Evolutionary conservation across 257 asterid genomes (phyloP).

Genomic region (Catharanthus roseus): DNA sequence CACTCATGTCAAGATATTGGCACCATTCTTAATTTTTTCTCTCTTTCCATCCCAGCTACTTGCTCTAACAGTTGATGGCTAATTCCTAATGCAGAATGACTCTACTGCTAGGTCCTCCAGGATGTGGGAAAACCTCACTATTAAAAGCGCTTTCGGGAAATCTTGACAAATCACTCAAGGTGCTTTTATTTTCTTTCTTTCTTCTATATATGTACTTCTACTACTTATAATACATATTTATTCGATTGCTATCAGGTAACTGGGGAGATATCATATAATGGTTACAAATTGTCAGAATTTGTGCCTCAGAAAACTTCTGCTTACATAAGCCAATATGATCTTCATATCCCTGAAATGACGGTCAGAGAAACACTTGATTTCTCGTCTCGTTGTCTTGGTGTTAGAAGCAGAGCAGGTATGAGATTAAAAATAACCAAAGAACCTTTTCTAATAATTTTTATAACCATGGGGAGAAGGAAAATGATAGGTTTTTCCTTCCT

Average conservation of each 20-base stretch:
- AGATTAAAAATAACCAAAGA: too few relatives aligned
- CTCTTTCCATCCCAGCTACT: not conserved
- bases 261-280: conserved; percentile 57
- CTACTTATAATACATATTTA: not conserved
- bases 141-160: conserved; percentile 36
- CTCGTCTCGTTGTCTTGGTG: conserved; percentile 60
- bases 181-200: not conserved
- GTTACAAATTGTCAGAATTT: conserved; percentile 52
- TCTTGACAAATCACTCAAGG: conserved; percentile 34
- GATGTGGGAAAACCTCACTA: conserved; percentile 34
- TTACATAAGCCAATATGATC: conserved; percentile 58
- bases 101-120: conserved; percentile 39
- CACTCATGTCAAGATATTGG: not conserved
- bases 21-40: not conserved
- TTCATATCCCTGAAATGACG: conserved; percentile 68
- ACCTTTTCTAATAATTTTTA: too few relatives aligned
- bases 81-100: conserved; percentile 29
- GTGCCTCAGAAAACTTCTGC: conserved; percentile 70
- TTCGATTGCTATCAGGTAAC: conserved; percentile 32
- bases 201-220: not conserved
- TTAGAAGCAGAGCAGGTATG: conserved; percentile 60
- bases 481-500: conserved; percentile 8
- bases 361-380: conserved; percentile 59
- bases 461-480: not conserved
- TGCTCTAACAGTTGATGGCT: not conserved